Percentiles rank a stretch among this genome's conserved stretches.
These are phyloP conservation scores for Eucalyptus shirleyi DNA, from an alignment of 345 rosid species.

Conservation along the genomic window DNA sequence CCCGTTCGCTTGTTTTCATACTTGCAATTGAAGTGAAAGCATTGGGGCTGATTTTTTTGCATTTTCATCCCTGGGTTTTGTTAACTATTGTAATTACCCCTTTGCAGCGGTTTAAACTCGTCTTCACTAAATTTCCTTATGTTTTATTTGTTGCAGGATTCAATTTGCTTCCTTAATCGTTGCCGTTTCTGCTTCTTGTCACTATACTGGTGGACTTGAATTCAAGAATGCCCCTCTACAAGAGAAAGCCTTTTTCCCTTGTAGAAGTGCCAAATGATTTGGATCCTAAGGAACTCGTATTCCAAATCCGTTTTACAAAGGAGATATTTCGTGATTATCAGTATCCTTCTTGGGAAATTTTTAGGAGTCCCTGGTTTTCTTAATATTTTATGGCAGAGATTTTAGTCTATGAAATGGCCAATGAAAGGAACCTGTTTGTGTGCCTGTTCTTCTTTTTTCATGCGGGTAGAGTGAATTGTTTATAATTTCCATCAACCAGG, in stretches of 20 bases:
- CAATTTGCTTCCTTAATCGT: background rate
- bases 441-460: background rate
- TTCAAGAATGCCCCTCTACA: constrained; percentile 64
- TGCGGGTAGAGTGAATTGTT: background rate
- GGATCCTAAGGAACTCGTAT: constrained; percentile 63
- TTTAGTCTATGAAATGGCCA: background rate
- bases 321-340: constrained; percentile 75
- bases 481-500: background rate
- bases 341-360: constrained; percentile 49
- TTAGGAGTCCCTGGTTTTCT: background rate
- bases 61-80: background rate
- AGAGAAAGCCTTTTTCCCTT: constrained; percentile 53
- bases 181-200: background rate
- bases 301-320: constrained; percentile 90
- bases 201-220: background rate
- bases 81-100: background rate
- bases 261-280: constrained; percentile 55
- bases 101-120: background rate
- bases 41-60: background rate
- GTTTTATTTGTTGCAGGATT: background rate
- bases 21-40: background rate
- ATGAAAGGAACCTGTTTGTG: background rate
- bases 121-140: background rate
- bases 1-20: background rate
- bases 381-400: background rate